These are phyloP conservation scores for Trichomonas tenax DNA, from an alignment of 208 protist genomes.

Conservation along the genomic window DNA sequence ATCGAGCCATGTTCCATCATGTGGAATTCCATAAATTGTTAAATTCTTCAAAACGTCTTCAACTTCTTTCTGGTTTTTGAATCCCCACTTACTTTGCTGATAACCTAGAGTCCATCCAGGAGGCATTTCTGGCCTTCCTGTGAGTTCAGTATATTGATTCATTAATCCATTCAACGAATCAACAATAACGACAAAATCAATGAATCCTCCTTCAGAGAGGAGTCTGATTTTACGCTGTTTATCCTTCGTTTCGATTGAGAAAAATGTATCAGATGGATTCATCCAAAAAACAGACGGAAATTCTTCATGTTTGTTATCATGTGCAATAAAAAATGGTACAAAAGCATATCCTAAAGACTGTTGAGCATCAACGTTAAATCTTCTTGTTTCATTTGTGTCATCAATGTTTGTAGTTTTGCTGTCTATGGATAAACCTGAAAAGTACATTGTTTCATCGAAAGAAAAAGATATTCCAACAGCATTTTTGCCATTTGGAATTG, in stretches of 20 bases:
- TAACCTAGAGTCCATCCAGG: conserved; percentile 83
- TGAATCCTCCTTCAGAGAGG: conserved; percentile 65
- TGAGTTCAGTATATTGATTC: conserved; percentile 69
- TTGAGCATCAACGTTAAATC: background rate
- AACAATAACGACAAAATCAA: conserved; percentile 83
- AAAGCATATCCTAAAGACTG: background rate
- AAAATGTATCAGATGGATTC: conserved; percentile 4
- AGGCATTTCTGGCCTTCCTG: conserved; percentile 71
- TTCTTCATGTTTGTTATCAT: background rate
- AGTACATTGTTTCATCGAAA: background rate
- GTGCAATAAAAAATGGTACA: background rate
- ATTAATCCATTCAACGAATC: conserved; percentile 64
- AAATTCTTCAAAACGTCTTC: background rate
- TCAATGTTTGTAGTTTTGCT: background rate
- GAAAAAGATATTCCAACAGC: background rate
- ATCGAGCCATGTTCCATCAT: conserved; percentile 93
- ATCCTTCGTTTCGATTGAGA: background rate
- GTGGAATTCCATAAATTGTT: conserved; percentile 6
- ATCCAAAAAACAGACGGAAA: background rate
- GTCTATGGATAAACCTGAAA: background rate
- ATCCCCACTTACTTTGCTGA: conserved; percentile 91
- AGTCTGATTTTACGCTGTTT: conserved; percentile 50
- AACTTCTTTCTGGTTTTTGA: conserved; percentile 38
- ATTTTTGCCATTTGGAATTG: background rate
- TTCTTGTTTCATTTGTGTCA: background rate